Evolutionary conservation across 495 filamentous ascomycete genomes (phyloP).

Genomic region (Hypoxylon fuscum): DNA sequence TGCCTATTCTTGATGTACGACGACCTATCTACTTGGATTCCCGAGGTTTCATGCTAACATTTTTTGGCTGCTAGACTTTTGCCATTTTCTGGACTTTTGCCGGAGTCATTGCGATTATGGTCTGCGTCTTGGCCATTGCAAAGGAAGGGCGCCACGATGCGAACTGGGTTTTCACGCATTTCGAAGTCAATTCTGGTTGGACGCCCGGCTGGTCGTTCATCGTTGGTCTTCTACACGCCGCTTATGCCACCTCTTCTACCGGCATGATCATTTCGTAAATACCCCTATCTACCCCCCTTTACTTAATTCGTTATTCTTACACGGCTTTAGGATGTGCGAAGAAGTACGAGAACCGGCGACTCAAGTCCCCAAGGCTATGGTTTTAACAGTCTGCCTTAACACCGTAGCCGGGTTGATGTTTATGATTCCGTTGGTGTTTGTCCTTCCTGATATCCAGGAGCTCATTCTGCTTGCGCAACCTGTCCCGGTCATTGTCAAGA

Average conservation of each 20-base stretch:
- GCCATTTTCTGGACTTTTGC: slow-evolving; percentile 62
- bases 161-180: slow-evolving; percentile 53
- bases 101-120: slow-evolving; percentile 55
- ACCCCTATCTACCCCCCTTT: neutral
- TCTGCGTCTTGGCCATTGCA: slow-evolving; percentile 55
- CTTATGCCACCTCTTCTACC: slow-evolving; percentile 61
- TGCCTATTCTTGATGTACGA: slow-evolving; percentile 65
- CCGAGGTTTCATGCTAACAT: too few species aligned
- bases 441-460: slow-evolving; percentile 56
- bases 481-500: slow-evolving; percentile 56
- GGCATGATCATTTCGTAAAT: slow-evolving; percentile 61
- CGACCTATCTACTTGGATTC: neutral
- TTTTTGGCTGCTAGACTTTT: slow-evolving; percentile 49
- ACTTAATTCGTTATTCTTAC: slow-evolving; percentile 17
- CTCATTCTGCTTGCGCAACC: slow-evolving; percentile 56
- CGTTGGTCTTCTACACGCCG: slow-evolving; percentile 59
- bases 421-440: slow-evolving; percentile 60
- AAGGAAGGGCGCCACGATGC: slow-evolving; percentile 54
- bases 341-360: slow-evolving; percentile 57
- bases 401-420: slow-evolving; percentile 58
- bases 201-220: slow-evolving; percentile 59
- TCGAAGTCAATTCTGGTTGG: slow-evolving; percentile 59
- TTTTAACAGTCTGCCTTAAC: slow-evolving; percentile 59
- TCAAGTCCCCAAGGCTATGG: slow-evolving; percentile 63
- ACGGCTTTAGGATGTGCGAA: slow-evolving; percentile 54